Evolutionary conservation across 2,329 filamentous ascomycete genomes (phyloP), one percentile per base, ranked within the genome.

Genomic region (Colletotrichum melonis): DNA sequence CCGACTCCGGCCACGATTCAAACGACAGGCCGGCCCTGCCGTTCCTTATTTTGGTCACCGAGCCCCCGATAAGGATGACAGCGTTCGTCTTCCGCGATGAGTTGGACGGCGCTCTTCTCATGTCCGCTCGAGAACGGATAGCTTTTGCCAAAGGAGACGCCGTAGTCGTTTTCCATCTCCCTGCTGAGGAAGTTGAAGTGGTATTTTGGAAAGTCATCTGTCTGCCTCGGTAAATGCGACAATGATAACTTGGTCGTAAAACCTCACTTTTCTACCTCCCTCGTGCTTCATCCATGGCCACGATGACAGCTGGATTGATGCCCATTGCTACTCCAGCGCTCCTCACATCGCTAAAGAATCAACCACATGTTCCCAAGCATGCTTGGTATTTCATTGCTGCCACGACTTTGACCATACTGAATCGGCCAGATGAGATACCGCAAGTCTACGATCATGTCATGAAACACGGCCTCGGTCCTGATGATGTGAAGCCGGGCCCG

Each of bases 351-450:
- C 80, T 88, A 26, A 80, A 84, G 35, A 80, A 78, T 42, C 80
- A 84, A 38, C 83, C 85, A 4, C 75, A 82, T 42, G 78, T 89
- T 4, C 87, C 86, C 9, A 78, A 75, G 7, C 79, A 88, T 30
- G 81, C 81, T 4, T 89, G 87, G 86, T 88, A 89, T 74, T 83
- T 86, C 63, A 80, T 89, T 38, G 80, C 85, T 9, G 84, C 84
- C 8, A 83, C 85, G 1, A 83, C 86, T 0, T 78, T 89, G 38
- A 84, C 83, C 5, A 79, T 85, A 14, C 79, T 89, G 22, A 89
- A 88, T 76, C 82, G 86, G 6, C 86, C 86, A 3, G 84, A 87
- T 67, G 85, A 88, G 70, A 85, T 89, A 22, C 80, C 81, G 8
- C 79, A 80, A 19, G 81, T 88, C 6, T 87, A 86, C 74, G 78